Evolutionary conservation across 2,329 filamentous ascomycete species (phyloP), one percentile per base, ranked within the genome.

Genomic region (Phaeophleospora eucalypticola): DNA sequence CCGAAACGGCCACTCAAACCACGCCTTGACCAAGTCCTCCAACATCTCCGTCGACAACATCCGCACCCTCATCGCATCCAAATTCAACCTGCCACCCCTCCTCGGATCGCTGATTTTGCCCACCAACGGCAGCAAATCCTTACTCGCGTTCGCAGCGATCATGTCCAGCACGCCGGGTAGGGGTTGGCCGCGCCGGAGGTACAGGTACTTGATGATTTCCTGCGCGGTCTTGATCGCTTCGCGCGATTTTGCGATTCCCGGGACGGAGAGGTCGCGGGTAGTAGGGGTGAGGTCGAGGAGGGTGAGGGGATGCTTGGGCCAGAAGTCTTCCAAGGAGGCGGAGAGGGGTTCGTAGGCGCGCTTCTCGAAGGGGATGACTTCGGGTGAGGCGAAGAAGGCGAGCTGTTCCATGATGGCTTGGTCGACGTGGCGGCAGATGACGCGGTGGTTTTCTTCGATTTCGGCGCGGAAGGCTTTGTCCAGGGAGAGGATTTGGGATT

Each of bases 261-360:
- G 0, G 64, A 60, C 53, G 4, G 64, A 60, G 4, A 68, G 56
- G 15, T 56, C 54, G 4, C 54, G 50, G 3, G 44, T 21, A 3
- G 76, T 75, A 3, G 87, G 86, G 54, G 83, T 78, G 48, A 88
- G 71, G 63, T 89, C 86, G 14, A 89, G 63, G 3, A 91, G 77
- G 9, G 72, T 68, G 45, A 80, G 71, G 7, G 73, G 66, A 18
- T 76, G 71, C 2, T 48, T 40, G 1, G 87, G 88, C 63, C 76
- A 87, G 58, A 88, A 84, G 54, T 95, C 89, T 1, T 76, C 60
- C 0, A 66, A 42, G 3, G 71, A 50, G 2, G 80, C 76, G 18
- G 71, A 65, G 14, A 95, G 71, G 0, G 88, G 86, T 58, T 95
- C 87, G 58, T 80, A 82, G 2, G 72, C 68, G 14, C 89, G 81